These are phyloP conservation scores for Lachancea cidri DNA, from an alignment of 805 yeast genomes.

Conservation along the genomic window DNA sequence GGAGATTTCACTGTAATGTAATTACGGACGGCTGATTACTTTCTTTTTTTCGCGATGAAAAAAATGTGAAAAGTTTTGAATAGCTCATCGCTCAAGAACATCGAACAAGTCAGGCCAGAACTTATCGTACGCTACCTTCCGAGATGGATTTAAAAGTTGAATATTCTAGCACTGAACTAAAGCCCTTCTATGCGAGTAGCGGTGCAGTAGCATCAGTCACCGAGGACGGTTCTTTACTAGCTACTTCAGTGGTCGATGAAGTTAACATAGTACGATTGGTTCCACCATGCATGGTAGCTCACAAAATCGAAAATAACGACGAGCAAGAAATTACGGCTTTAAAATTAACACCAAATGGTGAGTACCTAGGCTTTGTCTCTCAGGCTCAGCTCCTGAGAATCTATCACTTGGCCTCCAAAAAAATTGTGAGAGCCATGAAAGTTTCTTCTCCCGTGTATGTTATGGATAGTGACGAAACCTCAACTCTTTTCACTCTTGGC, in stretches of 20 bases:
- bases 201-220: slow-evolving; percentile 71
- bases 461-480: slow-evolving; percentile 69
- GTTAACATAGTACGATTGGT: slow-evolving; percentile 61
- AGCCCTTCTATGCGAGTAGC: slow-evolving; percentile 79
- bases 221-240: slow-evolving; percentile 55
- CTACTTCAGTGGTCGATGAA: slow-evolving; percentile 77
- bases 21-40: too few species aligned
- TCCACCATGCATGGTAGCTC: slow-evolving; percentile 38
- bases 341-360: slow-evolving; percentile 71
- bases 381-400: slow-evolving; percentile 79
- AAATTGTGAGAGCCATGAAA: slow-evolving; percentile 48
- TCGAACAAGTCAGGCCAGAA: not conserved
- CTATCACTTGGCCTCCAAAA: slow-evolving; percentile 36
- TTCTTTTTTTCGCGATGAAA: not conserved
- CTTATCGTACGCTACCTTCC: not conserved
- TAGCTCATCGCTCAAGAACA: slow-evolving; percentile 5
- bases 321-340: slow-evolving; percentile 75
- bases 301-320: slow-evolving; percentile 71
- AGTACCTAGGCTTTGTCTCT: slow-evolving; percentile 63
- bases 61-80: slow-evolving; percentile 7
- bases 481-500: slow-evolving; percentile 86
- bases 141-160: slow-evolving; percentile 31
- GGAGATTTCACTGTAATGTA: too few species aligned
- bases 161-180: slow-evolving; percentile 40
- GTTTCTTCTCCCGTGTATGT: slow-evolving; percentile 79